phyloP scores from a whole-genome alignment of 1,284 basidiomycete genomes.

The Pyrrhoderma lamaoense region DNA sequence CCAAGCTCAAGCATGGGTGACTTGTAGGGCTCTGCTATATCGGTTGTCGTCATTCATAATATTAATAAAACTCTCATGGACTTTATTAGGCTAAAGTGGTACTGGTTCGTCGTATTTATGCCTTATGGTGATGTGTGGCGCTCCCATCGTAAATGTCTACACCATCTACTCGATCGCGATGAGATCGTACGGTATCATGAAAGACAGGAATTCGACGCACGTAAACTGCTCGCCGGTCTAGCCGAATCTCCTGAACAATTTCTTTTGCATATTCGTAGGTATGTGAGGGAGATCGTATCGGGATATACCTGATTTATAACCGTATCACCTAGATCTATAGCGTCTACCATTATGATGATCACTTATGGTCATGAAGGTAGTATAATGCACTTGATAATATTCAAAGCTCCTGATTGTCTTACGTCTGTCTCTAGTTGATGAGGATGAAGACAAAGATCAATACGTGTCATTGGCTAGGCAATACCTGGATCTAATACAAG shows the following conservation, averaged over 20 bases:
- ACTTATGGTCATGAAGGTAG: neutral
- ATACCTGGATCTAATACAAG: constrained; percentile 23
- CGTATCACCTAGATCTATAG: neutral
- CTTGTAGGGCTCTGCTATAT: no score
- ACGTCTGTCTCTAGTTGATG: constrained; percentile 26
- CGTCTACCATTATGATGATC: neutral
- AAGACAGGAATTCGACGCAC: constrained; percentile 1
- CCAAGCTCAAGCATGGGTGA: constrained; percentile 13
- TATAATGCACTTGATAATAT: neutral
- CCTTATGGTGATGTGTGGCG: constrained; percentile 15
- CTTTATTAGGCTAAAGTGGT: constrained; percentile 8
- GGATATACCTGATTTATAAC: neutral
- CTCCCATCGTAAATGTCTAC: constrained; percentile 7
- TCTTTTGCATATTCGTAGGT: neutral
- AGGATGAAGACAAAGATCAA: constrained; percentile 33
- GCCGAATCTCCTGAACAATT: constrained; percentile 4
- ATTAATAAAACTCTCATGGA: constrained; percentile 6
- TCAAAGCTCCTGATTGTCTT: constrained; percentile 18
- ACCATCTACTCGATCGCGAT: constrained; percentile 4
- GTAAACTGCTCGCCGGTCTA: constrained; percentile 9
- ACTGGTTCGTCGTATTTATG: constrained; percentile 13
- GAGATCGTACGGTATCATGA: neutral
- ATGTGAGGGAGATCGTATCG: no score
- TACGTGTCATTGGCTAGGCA: constrained; percentile 37
- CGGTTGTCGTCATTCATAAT: neutral